Evolutionary conservation across 2,329 filamentous ascomycete genomes (phyloP).

Genomic region (Trichoderma sp.): DNA sequence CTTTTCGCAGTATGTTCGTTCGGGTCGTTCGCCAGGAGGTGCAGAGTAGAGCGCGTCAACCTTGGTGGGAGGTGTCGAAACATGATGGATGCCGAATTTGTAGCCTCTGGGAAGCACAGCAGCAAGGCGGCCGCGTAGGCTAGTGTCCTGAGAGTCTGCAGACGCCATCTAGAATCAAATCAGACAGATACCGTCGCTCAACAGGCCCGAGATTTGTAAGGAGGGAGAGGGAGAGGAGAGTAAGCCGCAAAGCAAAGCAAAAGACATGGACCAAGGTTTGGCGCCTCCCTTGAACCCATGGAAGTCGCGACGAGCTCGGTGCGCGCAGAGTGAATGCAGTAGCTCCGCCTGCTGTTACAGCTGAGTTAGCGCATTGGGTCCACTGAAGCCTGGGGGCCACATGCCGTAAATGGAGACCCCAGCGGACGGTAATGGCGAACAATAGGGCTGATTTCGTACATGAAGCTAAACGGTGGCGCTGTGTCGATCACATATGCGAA

Average conservation of each 20-base stretch:
- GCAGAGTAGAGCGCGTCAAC: slow-evolving; percentile 78
- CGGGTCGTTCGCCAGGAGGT: slow-evolving; percentile 68
- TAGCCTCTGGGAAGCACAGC: slow-evolving; percentile 54
- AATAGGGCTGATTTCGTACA: slow-evolving; percentile 20
- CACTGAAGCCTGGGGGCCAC: slow-evolving; percentile 2
- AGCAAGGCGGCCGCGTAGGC: slow-evolving; percentile 39
- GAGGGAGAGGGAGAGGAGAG: not conserved
- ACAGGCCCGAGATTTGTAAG: not conserved
- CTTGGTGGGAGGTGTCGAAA: slow-evolving; percentile 79
- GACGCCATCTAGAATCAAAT: not conserved
- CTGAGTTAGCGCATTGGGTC: slow-evolving; percentile 15
- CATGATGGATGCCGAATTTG: slow-evolving; percentile 74
- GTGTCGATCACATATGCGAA: not conserved
- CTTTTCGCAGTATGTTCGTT: slow-evolving; percentile 82
- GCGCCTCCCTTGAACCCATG: not conserved
- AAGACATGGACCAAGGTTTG: not conserved
- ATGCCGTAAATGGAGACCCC: not conserved
- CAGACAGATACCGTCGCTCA: not conserved
- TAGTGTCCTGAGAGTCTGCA: slow-evolving; percentile 1
- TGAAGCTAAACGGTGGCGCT: not conserved
- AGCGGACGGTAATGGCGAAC: slow-evolving; percentile 9
- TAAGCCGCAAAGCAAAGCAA: not conserved
- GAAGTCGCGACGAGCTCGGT: slow-evolving; percentile 1
- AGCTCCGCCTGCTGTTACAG: slow-evolving; percentile 4
- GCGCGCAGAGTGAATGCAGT: slow-evolving; percentile 12